Percentiles rank a stretch among this genome's conserved stretches.
Conservation (phyloP, 2,329 filamentous ascomycete species). For the Alternaria longipes region DNA sequence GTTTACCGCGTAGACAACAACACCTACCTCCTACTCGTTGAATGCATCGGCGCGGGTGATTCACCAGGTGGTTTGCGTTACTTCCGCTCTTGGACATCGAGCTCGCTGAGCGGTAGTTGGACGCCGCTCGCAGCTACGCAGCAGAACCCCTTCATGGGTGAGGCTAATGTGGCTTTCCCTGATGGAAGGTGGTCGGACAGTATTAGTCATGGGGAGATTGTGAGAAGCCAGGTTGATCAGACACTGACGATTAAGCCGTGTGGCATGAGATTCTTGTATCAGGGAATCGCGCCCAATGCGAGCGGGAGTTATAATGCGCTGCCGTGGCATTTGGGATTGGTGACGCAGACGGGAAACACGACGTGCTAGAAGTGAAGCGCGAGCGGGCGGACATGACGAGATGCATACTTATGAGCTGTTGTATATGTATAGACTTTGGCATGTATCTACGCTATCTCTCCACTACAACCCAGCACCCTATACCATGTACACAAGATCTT, state of each 20-base stretch:
- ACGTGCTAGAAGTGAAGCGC: background rate
- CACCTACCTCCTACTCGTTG: constrained; percentile 53
- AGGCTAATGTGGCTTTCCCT: constrained; percentile 51
- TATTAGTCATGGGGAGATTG: constrained; percentile 49
- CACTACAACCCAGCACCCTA: too few species aligned
- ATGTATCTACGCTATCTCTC: background rate
- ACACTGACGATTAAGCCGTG: constrained; percentile 49
- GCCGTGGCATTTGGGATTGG: constrained; percentile 51
- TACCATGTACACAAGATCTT: too few species aligned
- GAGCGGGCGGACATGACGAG: background rate
- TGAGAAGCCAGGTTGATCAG: constrained; percentile 51
- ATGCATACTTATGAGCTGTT: background rate
- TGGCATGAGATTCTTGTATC: constrained; percentile 51
- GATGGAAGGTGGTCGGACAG: constrained; percentile 50
- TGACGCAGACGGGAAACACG: constrained; percentile 32
- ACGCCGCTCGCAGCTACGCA: constrained; percentile 48
- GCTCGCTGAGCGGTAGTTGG: constrained; percentile 47
- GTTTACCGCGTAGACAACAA: constrained; percentile 47
- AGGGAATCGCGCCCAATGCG: constrained; percentile 49
- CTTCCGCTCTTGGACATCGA: constrained; percentile 54
- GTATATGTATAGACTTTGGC: background rate
- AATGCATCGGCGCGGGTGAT: constrained; percentile 47
- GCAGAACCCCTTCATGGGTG: constrained; percentile 50
- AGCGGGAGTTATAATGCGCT: constrained; percentile 48
- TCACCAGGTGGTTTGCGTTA: constrained; percentile 42